Percentiles rank a stretch among this genome's conserved stretches.
Conservation (phyloP, 371 early-diverging fungal genomes). For the Circinella minor region DNA sequence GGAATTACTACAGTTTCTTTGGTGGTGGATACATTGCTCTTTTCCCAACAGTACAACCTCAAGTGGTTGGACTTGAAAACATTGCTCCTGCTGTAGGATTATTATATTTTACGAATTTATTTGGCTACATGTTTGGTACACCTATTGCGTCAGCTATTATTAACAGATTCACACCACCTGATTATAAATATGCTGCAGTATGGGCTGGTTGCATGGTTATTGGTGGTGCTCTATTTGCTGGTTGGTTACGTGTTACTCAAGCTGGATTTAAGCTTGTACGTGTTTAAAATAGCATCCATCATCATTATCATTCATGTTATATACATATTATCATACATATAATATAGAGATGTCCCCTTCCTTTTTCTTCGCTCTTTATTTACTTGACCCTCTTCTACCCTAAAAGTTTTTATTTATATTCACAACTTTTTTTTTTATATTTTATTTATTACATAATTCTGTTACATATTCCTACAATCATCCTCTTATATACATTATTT, state of each 20-base stretch:
- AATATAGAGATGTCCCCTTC: too few species aligned
- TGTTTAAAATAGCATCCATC: background rate
- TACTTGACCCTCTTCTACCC: too few species aligned
- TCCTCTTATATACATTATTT: too few species aligned
- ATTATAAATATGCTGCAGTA: constrained; percentile 27
- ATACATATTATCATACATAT: too few species aligned
- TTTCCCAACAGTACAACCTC: constrained; percentile 53
- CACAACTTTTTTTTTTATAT: too few species aligned
- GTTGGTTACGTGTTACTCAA: constrained; percentile 33
- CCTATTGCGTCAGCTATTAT: constrained; percentile 59
- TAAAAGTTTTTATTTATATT: too few species aligned
- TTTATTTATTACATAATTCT: too few species aligned
- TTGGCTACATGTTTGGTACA: constrained; percentile 58
- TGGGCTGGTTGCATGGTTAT: constrained; percentile 35
- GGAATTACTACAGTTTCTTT: constrained; percentile 34
- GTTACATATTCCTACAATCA: too few species aligned
- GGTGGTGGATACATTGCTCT: constrained; percentile 59
- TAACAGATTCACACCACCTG: constrained; percentile 22
- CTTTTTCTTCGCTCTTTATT: too few species aligned
- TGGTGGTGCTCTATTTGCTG: constrained; percentile 36
- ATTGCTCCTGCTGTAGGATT: constrained; percentile 57
- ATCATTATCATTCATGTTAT: too few species aligned
- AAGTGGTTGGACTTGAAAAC: constrained; percentile 53
- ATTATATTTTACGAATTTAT: constrained; percentile 51
- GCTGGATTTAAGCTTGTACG: constrained; percentile 30